These are phyloP conservation scores for Aspergillus affinis DNA, from an alignment of 495 filamentous ascomycete species.

Conservation along the genomic window DNA sequence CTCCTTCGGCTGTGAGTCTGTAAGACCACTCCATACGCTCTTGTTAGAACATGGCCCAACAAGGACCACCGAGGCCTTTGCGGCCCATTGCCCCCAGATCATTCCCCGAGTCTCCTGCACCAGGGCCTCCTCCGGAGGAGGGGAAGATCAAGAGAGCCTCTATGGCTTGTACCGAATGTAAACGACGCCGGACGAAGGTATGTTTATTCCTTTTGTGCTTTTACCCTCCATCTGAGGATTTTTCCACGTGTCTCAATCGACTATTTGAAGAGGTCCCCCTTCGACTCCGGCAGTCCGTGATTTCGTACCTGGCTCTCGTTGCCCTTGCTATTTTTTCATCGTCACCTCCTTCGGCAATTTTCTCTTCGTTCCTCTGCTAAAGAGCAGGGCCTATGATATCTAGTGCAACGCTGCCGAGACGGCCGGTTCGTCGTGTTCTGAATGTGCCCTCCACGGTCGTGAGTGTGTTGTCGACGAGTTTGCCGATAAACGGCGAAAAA, in stretches of 20 bases:
- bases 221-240: neutral
- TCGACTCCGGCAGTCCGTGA: neutral
- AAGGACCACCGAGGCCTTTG: slow-evolving; percentile 25
- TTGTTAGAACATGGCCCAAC: slow-evolving; percentile 31
- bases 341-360: neutral
- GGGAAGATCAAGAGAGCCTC: slow-evolving; percentile 40
- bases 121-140: slow-evolving; percentile 29
- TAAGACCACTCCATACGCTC: slow-evolving; percentile 2
- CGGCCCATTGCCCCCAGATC: slow-evolving; percentile 39
- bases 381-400: neutral
- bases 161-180: slow-evolving; percentile 43
- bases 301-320: neutral
- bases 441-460: slow-evolving; percentile 37
- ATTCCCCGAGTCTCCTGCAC: slow-evolving; percentile 14
- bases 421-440: slow-evolving; percentile 30
- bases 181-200: slow-evolving; percentile 45
- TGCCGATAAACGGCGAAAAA: slow-evolving; percentile 44
- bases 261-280: neutral
- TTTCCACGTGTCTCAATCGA: neutral
- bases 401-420: slow-evolving; percentile 29
- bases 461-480: slow-evolving; percentile 40
- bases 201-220: neutral
- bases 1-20: neutral
- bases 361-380: neutral
- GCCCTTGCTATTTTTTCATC: neutral